A percentile compares a stretch with the other conserved stretches of the same genome.
These are phyloP conservation scores for Penicillium sp. DNA, from an alignment of 2,329 filamentous ascomycete species.

Conservation along the genomic window DNA sequence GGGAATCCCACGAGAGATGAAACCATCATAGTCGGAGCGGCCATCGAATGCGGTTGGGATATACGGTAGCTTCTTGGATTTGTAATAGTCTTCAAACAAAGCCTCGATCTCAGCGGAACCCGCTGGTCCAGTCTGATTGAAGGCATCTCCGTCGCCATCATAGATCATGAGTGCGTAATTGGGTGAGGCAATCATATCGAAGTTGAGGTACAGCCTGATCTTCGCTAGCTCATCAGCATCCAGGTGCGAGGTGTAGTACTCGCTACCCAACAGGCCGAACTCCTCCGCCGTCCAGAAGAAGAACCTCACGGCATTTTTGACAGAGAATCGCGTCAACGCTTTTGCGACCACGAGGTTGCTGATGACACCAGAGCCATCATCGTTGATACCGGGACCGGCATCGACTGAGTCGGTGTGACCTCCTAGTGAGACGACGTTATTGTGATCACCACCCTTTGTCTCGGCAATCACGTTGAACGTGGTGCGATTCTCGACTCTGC, in stretches of 20 bases:
- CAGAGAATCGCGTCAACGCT: slow-evolving; percentile 66
- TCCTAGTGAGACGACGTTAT: slow-evolving; percentile 58
- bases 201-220: slow-evolving; percentile 67
- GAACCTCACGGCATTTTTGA: slow-evolving; percentile 68
- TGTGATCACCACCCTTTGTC: slow-evolving; percentile 56
- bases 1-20: slow-evolving; percentile 70
- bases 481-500: slow-evolving; percentile 45
- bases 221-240: slow-evolving; percentile 52
- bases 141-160: slow-evolving; percentile 46
- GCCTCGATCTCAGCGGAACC: slow-evolving; percentile 68
- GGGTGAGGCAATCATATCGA: slow-evolving; percentile 68
- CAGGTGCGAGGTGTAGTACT: slow-evolving; percentile 54
- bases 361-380: slow-evolving; percentile 68
- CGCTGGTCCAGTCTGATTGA: slow-evolving; percentile 52
- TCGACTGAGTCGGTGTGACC: slow-evolving; percentile 61
- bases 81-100: slow-evolving; percentile 67
- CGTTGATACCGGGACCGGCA: slow-evolving; percentile 69
- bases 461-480: slow-evolving; percentile 61
- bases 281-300: slow-evolving; percentile 64
- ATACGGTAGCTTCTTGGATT: slow-evolving; percentile 59
- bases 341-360: slow-evolving; percentile 59
- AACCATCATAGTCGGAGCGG: slow-evolving; percentile 75
- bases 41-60: slow-evolving; percentile 74
- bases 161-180: slow-evolving; percentile 57
- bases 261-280: slow-evolving; percentile 60